These are phyloP conservation scores for Botrytis fabae DNA, from an alignment of 2,329 filamentous ascomycete genomes.

Conservation along the genomic window DNA sequence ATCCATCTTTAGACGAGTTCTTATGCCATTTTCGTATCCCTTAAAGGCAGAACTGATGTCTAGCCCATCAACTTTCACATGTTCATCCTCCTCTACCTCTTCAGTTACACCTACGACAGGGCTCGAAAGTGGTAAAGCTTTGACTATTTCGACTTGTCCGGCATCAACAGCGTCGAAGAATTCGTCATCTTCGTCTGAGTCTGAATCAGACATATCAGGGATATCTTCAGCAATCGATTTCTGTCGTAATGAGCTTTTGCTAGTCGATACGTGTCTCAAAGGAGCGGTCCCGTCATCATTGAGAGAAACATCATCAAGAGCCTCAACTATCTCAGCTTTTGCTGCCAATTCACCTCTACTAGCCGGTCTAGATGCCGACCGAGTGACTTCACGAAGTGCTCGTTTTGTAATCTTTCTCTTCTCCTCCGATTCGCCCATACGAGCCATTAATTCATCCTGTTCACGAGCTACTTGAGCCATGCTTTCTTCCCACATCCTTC, in stretches of 20 bases:
- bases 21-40: conserved; percentile 88
- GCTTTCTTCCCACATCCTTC: conserved; percentile 97
- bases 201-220: conserved; percentile 69
- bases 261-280: conserved; percentile 45
- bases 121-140: conserved; percentile 55
- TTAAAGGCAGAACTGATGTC: conserved; percentile 78
- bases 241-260: conserved; percentile 51
- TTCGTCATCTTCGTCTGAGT: conserved; percentile 82
- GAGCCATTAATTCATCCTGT: conserved; percentile 86
- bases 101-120: conserved; percentile 41
- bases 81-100: conserved; percentile 42
- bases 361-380: conserved; percentile 52
- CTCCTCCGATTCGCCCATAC: conserved; percentile 84
- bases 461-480: conserved; percentile 96
- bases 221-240: conserved; percentile 66
- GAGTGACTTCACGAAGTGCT: conserved; percentile 82
- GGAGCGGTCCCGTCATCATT: conserved; percentile 40
- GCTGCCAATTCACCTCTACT: conserved; percentile 31
- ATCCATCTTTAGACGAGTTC: conserved; percentile 81
- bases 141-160: conserved; percentile 80
- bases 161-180: conserved; percentile 98
- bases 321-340: conserved; percentile 40
- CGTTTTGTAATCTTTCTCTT: conserved; percentile 89
- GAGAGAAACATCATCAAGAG: conserved; percentile 43
- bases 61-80: conserved; percentile 48